A percentile compares a stretch with the other conserved stretches of the same genome.
phyloP scores from a whole-genome alignment of 495 filamentous ascomycete species.

The Xylona heveae region DNA sequence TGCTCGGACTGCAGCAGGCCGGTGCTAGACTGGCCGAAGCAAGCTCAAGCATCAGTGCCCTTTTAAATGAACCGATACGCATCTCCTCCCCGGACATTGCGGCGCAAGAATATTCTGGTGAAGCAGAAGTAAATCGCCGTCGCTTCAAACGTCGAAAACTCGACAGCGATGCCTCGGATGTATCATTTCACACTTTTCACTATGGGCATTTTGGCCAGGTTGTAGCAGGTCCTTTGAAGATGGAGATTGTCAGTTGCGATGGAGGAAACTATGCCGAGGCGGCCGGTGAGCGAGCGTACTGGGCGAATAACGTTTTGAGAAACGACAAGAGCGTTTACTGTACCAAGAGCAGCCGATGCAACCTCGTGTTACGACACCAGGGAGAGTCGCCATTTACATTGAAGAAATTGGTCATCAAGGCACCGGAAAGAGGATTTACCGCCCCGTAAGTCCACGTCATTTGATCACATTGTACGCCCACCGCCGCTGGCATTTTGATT shows the following conservation, averaged over 20 bases:
- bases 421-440: slow-evolving; percentile 59
- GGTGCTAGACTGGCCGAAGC: slow-evolving; percentile 18
- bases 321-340: slow-evolving; percentile 77
- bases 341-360: slow-evolving; percentile 63
- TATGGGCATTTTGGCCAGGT: slow-evolving; percentile 75
- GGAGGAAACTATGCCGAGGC: slow-evolving; percentile 53
- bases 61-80: slow-evolving; percentile 23
- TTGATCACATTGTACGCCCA: slow-evolving; percentile 2
- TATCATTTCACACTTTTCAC: slow-evolving; percentile 30
- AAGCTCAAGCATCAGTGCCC: slow-evolving; percentile 22
- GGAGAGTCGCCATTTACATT: slow-evolving; percentile 59
- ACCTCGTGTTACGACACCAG: slow-evolving; percentile 62
- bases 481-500: slow-evolving; percentile 2
- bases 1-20: slow-evolving; percentile 10
- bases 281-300: slow-evolving; percentile 28
- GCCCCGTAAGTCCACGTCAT: slow-evolving; percentile 44
- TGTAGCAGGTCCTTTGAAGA: slow-evolving; percentile 51
- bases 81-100: slow-evolving; percentile 19
- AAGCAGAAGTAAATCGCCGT: slow-evolving; percentile 16
- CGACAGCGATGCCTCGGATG: slow-evolving; percentile 32
- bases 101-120: slow-evolving; percentile 16
- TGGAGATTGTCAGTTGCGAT: slow-evolving; percentile 80
- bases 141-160: slow-evolving; percentile 55
- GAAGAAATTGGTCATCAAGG: slow-evolving; percentile 72
- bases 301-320: slow-evolving; percentile 59